Percentiles rank a stretch among this genome's conserved stretches.
Evolutionary conservation across 2,329 filamentous ascomycete species (phyloP).

Genomic region (Didymella arachidicola): DNA sequence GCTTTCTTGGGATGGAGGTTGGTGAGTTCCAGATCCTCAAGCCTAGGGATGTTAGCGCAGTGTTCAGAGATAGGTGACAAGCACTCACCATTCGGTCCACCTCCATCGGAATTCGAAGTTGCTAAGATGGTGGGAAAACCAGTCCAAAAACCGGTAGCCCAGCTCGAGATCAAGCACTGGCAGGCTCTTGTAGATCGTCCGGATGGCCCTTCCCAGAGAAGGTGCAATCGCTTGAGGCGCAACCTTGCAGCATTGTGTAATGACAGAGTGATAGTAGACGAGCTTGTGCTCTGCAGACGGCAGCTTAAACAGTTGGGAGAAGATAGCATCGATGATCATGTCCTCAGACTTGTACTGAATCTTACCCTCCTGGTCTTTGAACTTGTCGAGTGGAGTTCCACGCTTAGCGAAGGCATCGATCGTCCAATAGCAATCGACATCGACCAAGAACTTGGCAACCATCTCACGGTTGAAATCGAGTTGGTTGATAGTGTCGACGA

Average conservation of each 20-base stretch:
- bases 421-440: conserved; percentile 93
- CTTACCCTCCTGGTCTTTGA: conserved; percentile 71
- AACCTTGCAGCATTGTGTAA: conserved; percentile 95
- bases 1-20: conserved; percentile 87
- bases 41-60: conserved; percentile 54
- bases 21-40: conserved; percentile 80
- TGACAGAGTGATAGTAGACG: conserved; percentile 93
- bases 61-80: too few species aligned
- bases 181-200: conserved; percentile 84
- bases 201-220: conserved; percentile 89
- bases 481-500: conserved; percentile 92
- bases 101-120: conserved; percentile 99
- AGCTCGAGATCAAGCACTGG: conserved; percentile 88
- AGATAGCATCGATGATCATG: conserved; percentile 95
- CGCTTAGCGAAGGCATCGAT: conserved; percentile 91
- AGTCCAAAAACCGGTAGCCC: conserved; percentile 87
- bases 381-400: conserved; percentile 88
- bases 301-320: conserved; percentile 90
- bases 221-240: conserved; percentile 96
- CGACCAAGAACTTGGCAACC: conserved; percentile 87
- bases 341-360: conserved; percentile 98
- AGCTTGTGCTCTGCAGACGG: conserved; percentile 90
- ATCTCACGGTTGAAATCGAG: conserved; percentile 91
- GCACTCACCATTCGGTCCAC: conserved; percentile 87
- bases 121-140: conserved; percentile 97